Evolutionary conservation across 2,329 filamentous ascomycete species (phyloP).

Genomic region (Teratosphaeria zuluensis): DNA sequence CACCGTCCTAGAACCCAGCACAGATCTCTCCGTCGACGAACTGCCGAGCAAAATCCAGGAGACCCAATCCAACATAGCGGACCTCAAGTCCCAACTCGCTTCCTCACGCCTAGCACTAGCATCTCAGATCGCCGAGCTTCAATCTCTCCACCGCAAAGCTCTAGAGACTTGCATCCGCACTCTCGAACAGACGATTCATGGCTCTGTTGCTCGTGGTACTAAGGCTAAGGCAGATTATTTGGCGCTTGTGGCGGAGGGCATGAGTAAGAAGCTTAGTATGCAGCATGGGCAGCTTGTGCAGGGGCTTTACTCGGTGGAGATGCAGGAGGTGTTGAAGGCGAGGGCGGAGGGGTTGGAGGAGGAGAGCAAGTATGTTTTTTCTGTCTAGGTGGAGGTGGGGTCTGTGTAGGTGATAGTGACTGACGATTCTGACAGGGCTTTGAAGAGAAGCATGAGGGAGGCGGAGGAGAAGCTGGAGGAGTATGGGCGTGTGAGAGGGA

Average conservation of each 20-base stretch:
- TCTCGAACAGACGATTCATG: conserved; percentile 40
- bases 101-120: conserved; percentile 24
- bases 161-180: conserved; percentile 31
- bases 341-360: conserved; percentile 23
- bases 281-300: conserved; percentile 19
- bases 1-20: conserved; percentile 15
- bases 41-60: conserved; percentile 8
- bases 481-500: conserved; percentile 28
- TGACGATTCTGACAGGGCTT: conserved; percentile 5
- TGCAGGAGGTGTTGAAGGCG: conserved; percentile 21
- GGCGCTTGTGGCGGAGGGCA: conserved; percentile 30
- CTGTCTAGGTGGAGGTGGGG: not conserved
- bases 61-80: conserved; percentile 8
- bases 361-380: conserved; percentile 10
- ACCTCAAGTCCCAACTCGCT: conserved; percentile 18
- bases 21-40: conserved; percentile 4
- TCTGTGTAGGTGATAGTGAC: not conserved
- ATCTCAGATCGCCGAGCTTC: conserved; percentile 24
- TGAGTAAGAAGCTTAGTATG: conserved; percentile 31
- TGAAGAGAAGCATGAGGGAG: conserved; percentile 25
- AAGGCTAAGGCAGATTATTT: conserved; percentile 36
- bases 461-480: conserved; percentile 26
- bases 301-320: conserved; percentile 15
- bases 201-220: conserved; percentile 31
- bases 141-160: conserved; percentile 28